Conservation (phyloP, 2,329 filamentous ascomycete species). For the Cordyceps javanica region DNA sequence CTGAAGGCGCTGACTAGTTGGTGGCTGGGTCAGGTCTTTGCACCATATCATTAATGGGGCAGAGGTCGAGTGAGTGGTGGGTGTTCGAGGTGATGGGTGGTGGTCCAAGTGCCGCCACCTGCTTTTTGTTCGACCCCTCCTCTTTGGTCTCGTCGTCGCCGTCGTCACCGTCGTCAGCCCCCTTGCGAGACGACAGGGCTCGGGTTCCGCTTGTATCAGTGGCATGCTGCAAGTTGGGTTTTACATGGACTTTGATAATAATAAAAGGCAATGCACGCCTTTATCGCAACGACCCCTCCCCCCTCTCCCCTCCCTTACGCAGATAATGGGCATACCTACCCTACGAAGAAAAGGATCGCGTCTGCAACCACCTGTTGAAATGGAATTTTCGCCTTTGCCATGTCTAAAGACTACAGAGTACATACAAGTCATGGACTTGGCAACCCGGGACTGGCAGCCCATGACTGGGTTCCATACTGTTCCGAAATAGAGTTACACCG, state of each 20-base stretch:
- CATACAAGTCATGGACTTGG: background rate
- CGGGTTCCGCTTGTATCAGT: background rate
- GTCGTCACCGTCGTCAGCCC: background rate
- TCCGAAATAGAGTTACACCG: conserved; percentile 5
- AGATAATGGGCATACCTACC: too few relatives aligned
- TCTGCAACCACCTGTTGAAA: too few relatives aligned
- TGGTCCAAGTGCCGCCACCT: background rate
- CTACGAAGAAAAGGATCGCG: too few relatives aligned
- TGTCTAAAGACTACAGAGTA: background rate
- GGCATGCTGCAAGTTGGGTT: too few relatives aligned
- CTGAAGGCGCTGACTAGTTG: conserved; percentile 7
- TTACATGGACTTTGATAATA: too few relatives aligned
- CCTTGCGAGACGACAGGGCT: background rate
- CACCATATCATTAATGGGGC: background rate
- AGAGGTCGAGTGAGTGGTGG: too few relatives aligned
- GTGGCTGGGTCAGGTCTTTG: background rate
- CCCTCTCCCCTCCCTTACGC: too few relatives aligned
- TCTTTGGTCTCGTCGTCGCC: background rate
- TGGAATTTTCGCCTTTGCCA: background rate
- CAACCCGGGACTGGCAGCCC: background rate
- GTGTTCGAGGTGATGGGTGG: too few relatives aligned
- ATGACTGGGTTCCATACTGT: background rate
- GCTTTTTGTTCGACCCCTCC: conserved; percentile 2
- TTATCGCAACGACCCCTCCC: too few relatives aligned
- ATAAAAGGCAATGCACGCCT: too few relatives aligned